Base-by-base conservation (phyloP, 495 filamentous ascomycete species). In the Xylaria sp. region DNA sequence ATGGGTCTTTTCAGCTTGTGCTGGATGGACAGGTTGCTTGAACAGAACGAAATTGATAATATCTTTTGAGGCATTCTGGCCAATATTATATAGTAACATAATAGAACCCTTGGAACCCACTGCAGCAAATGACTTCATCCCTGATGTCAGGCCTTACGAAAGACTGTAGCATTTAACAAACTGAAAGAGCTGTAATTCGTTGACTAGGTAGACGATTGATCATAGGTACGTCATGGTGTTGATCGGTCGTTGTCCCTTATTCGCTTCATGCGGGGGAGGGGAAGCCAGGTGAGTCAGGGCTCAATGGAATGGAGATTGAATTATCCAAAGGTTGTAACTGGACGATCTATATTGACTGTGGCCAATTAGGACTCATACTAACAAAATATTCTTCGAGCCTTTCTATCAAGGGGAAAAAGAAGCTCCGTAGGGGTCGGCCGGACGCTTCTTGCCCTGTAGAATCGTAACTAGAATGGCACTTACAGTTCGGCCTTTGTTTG, bases 171-270 rank as follows among this genome's bases (percentile, higher is more conserved):
- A 50, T 52, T 26, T 26, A 40, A 9, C 3, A 46, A 15, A 6
- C 6, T 31, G 19, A 33, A 17, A 52, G 67, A 43, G 31, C 44
- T 62, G 29, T 35, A 43, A 70, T 70, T 70, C 55, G 68, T 55
- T 44, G 33, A 17, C 35, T 6, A 21, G 29, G 26, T n/a, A 3
- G 19, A 31, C 21, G 15, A 11, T 63, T 70, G 43, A 70, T 70
- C 68, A 70, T 70, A 61, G 31, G 57, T 24, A 58, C 68, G 68
- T 70, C 68, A 70, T 70, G 59, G 8, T 44, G 58, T 33, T 31
- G 67, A 69, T 69, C 67, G 19, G 50, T 48, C 11, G 63, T 21
- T 55, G 5, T 8, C 24, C 43, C 33, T 55, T 48, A 1, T 67
- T 41, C 21, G n/a, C 15, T 55, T 33, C 35, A 55, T 67, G 64